Percentiles rank a stretch among this genome's conserved stretches.
phyloP scores from a whole-genome alignment of 2,329 filamentous ascomycete species.

The Colletotrichum sp. region DNA sequence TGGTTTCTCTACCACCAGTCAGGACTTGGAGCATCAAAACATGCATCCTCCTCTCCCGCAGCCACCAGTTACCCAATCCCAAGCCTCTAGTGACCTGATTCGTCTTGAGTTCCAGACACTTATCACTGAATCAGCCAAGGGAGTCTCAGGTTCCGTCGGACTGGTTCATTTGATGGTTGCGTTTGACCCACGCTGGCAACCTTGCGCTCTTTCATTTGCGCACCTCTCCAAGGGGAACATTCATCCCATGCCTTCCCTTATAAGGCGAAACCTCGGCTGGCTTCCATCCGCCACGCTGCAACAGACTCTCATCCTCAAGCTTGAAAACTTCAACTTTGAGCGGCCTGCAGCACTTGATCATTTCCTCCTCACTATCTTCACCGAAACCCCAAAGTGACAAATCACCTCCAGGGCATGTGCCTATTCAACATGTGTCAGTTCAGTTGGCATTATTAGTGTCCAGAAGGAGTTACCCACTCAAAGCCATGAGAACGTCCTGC shows the following conservation, averaged over 20 bases:
- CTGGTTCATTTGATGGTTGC: too few species aligned
- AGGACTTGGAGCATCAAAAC: too few species aligned
- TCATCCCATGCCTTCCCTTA: constrained; percentile 69
- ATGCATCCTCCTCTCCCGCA: too few species aligned
- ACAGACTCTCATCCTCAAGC: constrained; percentile 56
- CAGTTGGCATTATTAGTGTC: fast-evolving
- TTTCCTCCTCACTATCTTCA: constrained; percentile 68
- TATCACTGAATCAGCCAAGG: too few species aligned
- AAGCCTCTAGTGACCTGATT: too few species aligned
- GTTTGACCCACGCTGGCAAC: too few species aligned
- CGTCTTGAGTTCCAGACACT: too few species aligned
- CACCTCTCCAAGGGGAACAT: constrained; percentile 19
- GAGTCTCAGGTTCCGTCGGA: too few species aligned
- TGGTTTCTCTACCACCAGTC: too few species aligned
- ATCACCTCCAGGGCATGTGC: constrained; percentile 82
- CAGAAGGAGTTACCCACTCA: constrained; percentile 43
- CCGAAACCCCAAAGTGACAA: constrained; percentile 84
- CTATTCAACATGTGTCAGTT: constrained; percentile 28
- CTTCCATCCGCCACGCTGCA: constrained; percentile 65
- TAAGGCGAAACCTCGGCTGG: constrained; percentile 66
- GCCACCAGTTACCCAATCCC: too few species aligned
- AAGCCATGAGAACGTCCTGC: constrained; percentile 70
- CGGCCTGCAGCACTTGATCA: constrained; percentile 74
- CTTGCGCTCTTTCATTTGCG: too few species aligned
- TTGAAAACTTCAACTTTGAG: constrained; percentile 77